Evolutionary conservation across 2,329 filamentous ascomycete species (phyloP).

Genomic region (Aspergillus brasiliensis): DNA sequence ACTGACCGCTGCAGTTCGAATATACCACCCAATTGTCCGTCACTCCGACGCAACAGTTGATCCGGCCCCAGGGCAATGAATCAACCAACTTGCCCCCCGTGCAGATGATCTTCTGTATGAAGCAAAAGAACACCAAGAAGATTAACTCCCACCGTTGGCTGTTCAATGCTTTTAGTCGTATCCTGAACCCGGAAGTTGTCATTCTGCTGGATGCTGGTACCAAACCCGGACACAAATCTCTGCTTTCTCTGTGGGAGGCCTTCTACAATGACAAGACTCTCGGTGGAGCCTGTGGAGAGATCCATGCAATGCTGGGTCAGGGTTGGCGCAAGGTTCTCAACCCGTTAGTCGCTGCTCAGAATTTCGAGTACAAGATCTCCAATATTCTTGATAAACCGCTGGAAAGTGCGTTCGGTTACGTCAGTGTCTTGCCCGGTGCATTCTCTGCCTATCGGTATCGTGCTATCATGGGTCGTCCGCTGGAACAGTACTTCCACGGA

Average conservation of each 20-base stretch:
- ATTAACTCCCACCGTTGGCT: constrained; percentile 99
- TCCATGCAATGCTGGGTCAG: constrained; percentile 94
- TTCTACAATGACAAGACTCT: constrained; percentile 99
- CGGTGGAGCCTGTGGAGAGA: constrained; percentile 97
- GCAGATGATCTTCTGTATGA: constrained; percentile 99
- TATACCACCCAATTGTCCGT: constrained; percentile 98
- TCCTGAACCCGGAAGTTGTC: constrained; percentile 94
- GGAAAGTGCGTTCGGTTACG: constrained; percentile 96
- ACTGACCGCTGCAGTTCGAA: constrained; percentile 63
- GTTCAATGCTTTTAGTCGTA: constrained; percentile 96
- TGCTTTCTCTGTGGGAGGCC: constrained; percentile 92
- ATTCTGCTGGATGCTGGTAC: constrained; percentile 97
- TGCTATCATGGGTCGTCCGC: constrained; percentile 93
- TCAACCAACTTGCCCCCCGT: constrained; percentile 86
- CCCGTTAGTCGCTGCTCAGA: constrained; percentile 91
- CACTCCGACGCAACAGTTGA: constrained; percentile 95
- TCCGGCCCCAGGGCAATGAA: constrained; percentile 84
- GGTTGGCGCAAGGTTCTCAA: constrained; percentile 91
- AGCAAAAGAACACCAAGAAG: constrained; percentile 99
- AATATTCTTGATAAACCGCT: constrained; percentile 99
- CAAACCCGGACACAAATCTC: constrained; percentile 88
- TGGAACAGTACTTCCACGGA: constrained; percentile 99
- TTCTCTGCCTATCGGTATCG: constrained; percentile 98
- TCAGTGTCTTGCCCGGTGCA: constrained; percentile 95
- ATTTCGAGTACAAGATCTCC: constrained; percentile 99